phyloP scores from a whole-genome alignment of 306 rosid species.

The Begonia loranthoides region DNA sequence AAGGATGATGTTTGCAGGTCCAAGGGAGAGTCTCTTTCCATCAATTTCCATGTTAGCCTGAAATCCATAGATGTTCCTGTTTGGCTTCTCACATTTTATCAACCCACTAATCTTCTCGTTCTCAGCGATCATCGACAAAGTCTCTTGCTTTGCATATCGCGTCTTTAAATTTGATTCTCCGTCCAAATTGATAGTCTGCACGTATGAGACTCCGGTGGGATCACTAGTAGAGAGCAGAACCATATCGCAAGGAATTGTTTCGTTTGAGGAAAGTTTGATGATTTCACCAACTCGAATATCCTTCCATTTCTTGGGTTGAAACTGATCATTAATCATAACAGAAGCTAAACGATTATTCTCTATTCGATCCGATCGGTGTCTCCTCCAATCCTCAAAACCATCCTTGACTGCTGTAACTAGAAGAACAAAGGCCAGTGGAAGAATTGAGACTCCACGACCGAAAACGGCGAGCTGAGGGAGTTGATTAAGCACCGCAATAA shows the following conservation, averaged over 20 bases:
- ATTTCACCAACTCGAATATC: conserved; percentile 72
- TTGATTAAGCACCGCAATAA: conserved; percentile 83
- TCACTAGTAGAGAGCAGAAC: conserved; percentile 87
- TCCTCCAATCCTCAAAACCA: conserved; percentile 79
- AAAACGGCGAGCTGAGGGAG: conserved; percentile 92
- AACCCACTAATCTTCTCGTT: conserved; percentile 44
- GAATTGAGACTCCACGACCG: conserved; percentile 63
- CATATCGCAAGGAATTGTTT: conserved; percentile 82
- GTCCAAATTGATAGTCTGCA: conserved; percentile 82
- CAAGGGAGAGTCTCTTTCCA: conserved; percentile 68
- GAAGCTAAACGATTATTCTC: conserved; percentile 79
- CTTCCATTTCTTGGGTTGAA: conserved; percentile 53
- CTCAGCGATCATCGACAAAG: conserved; percentile 45
- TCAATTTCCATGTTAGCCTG: conserved; percentile 71
- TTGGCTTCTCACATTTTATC: conserved; percentile 88
- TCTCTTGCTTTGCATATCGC: conserved; percentile 87
- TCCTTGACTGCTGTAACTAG: conserved; percentile 85
- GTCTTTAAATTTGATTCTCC: conserved; percentile 97
- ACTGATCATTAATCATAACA: conserved; percentile 44
- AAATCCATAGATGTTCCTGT: conserved; percentile 88
- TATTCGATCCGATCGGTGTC: conserved; percentile 67
- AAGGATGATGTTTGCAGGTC: conserved; percentile 76
- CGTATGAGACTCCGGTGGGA: conserved; percentile 88
- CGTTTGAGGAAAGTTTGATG: conserved; percentile 43
- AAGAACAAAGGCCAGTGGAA: conserved; percentile 75